Evolutionary conservation across 2,329 filamentous ascomycete genomes (phyloP), one percentile per base, ranked within the genome.

Genomic region (Calycina herbarum): DNA sequence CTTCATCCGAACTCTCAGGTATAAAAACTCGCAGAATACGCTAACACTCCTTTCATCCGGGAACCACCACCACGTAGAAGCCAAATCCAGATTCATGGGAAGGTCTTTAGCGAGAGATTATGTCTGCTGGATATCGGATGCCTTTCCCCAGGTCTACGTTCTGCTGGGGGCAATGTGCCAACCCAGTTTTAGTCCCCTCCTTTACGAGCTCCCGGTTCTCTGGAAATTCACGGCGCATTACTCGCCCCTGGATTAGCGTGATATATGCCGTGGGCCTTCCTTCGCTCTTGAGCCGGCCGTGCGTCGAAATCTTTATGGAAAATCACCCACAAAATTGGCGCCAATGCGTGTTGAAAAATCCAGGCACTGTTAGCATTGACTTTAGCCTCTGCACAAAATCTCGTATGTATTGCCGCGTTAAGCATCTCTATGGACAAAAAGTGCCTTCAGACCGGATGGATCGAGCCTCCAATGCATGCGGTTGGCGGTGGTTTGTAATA

Each of bases 1-100:
- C 48, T 40, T 27, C 48, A 54, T 54, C 48, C 48, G 48, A 54
- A 51, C n/a, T 51, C 45, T 27, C 45, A 8, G 45, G 45, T 51
- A 51, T 20, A 20, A 51, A 24, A 27, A 51, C 45, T 51, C 20
- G 45, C 20, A 51, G 45, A 51, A 20, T 11, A 51, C 20, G 20
- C 45, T 51, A 51, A 51, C 45, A 11, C 11, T 11, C 10, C 35
- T 13, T 20, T 20, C 17, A 8, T 51, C 20, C 45, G 27, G 11
- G 45, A 24, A 51, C 45, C 15, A 45, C 15, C 15, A 15, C 40
- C 40, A 45, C 40, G 10, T 15, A 40, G 45, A 24, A 51, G 45
- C 45, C 45, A 11, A 24, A 11, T 24, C 45, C 3, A 51, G 45
- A 20, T 20, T 24, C 45, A 24, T 27, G 45, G 20, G 35, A 11